Evolutionary conservation across 306 rosid species (phyloP).

Genomic region (Mimosa pudica): DNA sequence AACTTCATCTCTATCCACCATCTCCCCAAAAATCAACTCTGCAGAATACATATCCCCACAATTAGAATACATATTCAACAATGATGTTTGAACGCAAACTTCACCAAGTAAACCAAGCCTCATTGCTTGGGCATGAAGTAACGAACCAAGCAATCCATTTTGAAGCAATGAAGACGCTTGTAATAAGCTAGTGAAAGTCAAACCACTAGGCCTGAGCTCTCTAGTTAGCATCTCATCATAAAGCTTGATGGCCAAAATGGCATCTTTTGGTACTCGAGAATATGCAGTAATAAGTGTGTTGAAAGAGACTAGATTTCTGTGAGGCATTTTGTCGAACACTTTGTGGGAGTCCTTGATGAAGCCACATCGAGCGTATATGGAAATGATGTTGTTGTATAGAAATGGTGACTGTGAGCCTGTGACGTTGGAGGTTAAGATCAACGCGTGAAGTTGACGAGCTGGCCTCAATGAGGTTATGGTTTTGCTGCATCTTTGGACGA

Average conservation of each 20-base stretch:
- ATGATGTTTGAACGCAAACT: conserved; percentile 65
- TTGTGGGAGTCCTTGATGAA: conserved; percentile 47
- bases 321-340: conserved; percentile 87
- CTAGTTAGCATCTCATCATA: conserved; percentile 45
- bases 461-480: conserved; percentile 46
- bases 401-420: conserved; percentile 44
- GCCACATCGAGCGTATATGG: conserved; percentile 71
- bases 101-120: conserved; percentile 68
- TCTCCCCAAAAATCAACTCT: conserved; percentile 51
- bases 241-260: conserved; percentile 48
- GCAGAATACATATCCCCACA: conserved; percentile 66
- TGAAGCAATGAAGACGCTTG: conserved; percentile 62
- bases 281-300: conserved; percentile 72
- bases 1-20: conserved; percentile 59
- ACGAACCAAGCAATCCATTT: conserved; percentile 57
- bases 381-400: conserved; percentile 62
- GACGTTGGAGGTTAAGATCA: conserved; percentile 50
- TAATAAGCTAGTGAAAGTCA: conserved; percentile 69
- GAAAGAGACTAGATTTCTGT: conserved; percentile 66
- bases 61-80: conserved; percentile 74
- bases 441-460: conserved; percentile 83
- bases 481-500: conserved; percentile 68
- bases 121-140: conserved; percentile 65
- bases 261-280: conserved; percentile 50
- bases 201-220: conserved; percentile 57